A percentile compares a stretch with the other conserved stretches of the same genome.
These are phyloP conservation scores for Geotrichum aggregatum DNA, from an alignment of 1,139 yeast genomes.

Conservation along the genomic window DNA sequence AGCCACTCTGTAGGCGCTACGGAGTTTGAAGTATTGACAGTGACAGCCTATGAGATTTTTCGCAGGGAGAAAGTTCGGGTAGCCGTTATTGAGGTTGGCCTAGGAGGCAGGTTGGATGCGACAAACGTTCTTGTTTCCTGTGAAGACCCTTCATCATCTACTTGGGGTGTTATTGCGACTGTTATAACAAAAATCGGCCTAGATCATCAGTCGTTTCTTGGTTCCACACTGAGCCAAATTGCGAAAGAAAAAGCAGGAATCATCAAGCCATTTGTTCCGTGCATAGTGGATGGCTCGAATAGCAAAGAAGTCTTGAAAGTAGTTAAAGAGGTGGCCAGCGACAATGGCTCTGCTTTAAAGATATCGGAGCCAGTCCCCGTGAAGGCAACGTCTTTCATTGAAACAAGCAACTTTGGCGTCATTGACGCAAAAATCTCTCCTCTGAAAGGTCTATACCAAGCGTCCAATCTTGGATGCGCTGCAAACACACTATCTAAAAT, in stretches of 20 bases:
- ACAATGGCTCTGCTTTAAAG: constrained; percentile 16
- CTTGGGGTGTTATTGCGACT: constrained; percentile 44
- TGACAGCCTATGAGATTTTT: constrained; percentile 76
- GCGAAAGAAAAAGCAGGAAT: constrained; percentile 84
- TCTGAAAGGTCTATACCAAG: constrained; percentile 67
- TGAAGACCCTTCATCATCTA: constrained; percentile 18
- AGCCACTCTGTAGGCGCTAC: constrained; percentile 56
- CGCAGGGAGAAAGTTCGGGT: constrained; percentile 54
- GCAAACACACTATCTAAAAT: constrained; percentile 49
- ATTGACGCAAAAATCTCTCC: constrained; percentile 45
- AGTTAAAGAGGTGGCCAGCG: constrained; percentile 30
- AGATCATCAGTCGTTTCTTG: constrained; percentile 77
- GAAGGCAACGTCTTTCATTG: constrained; percentile 14
- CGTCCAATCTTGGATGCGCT: constrained; percentile 65
- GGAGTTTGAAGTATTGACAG: constrained; percentile 81
- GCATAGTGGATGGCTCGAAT: constrained; percentile 72
- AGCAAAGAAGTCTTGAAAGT: constrained; percentile 48
- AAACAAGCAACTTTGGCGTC: constrained; percentile 18
- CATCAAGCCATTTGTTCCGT: constrained; percentile 55
- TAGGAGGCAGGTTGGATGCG: constrained; percentile 86
- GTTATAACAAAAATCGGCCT: constrained; percentile 81
- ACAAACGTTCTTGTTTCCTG: constrained; percentile 57
- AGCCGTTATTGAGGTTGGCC: constrained; percentile 84
- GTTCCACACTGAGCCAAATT: constrained; percentile 57
- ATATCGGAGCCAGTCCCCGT: constrained; percentile 16